These are phyloP conservation scores for Ambrosiella cleistominuta DNA, from an alignment of 2,329 filamentous ascomycete species.

Conservation along the genomic window DNA sequence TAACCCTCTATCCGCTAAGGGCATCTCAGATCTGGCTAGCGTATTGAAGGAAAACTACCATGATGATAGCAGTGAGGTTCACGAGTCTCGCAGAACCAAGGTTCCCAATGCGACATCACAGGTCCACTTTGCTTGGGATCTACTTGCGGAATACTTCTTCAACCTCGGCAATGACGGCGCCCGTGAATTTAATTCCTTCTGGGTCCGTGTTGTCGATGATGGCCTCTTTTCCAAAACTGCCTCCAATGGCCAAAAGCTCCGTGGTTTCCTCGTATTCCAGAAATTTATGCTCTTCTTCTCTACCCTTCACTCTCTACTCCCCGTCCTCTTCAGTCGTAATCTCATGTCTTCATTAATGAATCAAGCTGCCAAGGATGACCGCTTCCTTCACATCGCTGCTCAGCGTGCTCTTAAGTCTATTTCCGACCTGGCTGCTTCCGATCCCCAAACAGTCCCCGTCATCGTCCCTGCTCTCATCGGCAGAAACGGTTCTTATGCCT, in stretches of 20 bases:
- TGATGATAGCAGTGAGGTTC: conserved; percentile 25
- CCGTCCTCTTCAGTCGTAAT: conserved; percentile 62
- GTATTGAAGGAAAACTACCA: conserved; percentile 57
- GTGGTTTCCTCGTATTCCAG: conserved; percentile 75
- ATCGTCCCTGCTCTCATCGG: conserved; percentile 53
- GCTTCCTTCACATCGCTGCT: conserved; percentile 65
- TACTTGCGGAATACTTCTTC: conserved; percentile 45
- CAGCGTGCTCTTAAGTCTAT: conserved; percentile 57
- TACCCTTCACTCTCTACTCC: conserved; percentile 29
- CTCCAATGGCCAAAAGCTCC: conserved; percentile 78
- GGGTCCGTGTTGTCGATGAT: conserved; percentile 73
- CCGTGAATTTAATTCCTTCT: conserved; percentile 56
- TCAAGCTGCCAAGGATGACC: conserved; percentile 58
- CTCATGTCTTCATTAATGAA: conserved; percentile 69
- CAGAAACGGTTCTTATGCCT: conserved; percentile 54
- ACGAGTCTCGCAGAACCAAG: conserved; percentile 28
- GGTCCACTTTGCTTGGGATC: conserved; percentile 74
- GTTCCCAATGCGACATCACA: conserved; percentile 64
- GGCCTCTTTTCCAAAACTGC: conserved; percentile 67
- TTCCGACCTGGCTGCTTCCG: conserved; percentile 42
- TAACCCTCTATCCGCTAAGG: conserved; percentile 54
- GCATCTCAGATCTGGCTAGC: conserved; percentile 51
- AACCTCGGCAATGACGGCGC: conserved; percentile 21
- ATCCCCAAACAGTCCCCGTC: conserved; percentile 39
- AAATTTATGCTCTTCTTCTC: conserved; percentile 46